Evolutionary conservation across 371 early-diverging fungal species (phyloP).

Genomic region (Apophysomyces sp.): DNA sequence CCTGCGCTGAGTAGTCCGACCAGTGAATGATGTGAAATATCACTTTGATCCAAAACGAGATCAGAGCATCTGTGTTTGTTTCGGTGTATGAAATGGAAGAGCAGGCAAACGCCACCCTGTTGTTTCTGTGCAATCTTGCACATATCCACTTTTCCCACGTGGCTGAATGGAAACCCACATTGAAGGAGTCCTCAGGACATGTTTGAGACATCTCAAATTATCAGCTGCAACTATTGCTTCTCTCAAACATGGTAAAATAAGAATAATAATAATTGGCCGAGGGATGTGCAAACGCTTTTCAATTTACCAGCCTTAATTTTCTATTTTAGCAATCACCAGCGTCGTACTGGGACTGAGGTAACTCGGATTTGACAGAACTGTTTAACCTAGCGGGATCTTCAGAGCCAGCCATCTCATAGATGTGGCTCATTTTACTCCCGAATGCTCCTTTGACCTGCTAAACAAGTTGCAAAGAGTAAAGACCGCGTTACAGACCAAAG

Average conservation of each 20-base stretch:
- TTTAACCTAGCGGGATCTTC: too few species aligned
- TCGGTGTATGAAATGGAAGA: too few species aligned
- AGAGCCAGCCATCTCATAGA: constrained; percentile 27
- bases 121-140: background rate
- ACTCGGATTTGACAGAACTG: too few species aligned
- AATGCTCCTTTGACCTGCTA: constrained; percentile 6
- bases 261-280: background rate
- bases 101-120: too few species aligned
- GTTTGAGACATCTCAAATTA: constrained; percentile 13
- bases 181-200: constrained; percentile 7
- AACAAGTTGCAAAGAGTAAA: constrained; percentile 16
- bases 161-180: constrained; percentile 1
- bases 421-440: constrained; percentile 19
- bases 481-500: too few species aligned
- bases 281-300: too few species aligned
- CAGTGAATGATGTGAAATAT: too few species aligned
- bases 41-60: too few species aligned
- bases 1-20: too few species aligned
- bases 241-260: constrained; percentile 5
- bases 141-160: background rate
- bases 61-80: too few species aligned
- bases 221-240: constrained; percentile 8
- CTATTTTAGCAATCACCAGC: background rate
- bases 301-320: too few species aligned
- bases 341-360: constrained; percentile 12